Conservation (phyloP, 2,329 filamentous ascomycete genomes). For the Tolypocladium cylindrosporum region DNA sequence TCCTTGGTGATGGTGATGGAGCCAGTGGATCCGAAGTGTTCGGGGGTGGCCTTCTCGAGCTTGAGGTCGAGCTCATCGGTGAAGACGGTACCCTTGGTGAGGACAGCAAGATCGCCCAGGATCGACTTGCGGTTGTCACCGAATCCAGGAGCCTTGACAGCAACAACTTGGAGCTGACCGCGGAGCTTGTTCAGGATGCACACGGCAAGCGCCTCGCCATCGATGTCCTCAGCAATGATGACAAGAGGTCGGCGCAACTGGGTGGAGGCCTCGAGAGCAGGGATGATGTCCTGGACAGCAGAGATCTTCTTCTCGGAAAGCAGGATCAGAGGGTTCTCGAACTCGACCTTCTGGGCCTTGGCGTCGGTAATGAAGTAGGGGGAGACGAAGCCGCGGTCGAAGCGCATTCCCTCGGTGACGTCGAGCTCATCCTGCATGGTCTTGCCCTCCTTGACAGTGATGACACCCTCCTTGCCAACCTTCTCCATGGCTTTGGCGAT, state of each 20-base stretch:
- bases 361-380: conserved; percentile 99
- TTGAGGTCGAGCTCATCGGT: conserved; percentile 97
- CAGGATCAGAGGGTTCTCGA: conserved; percentile 97
- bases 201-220: conserved; percentile 94
- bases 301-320: conserved; percentile 99
- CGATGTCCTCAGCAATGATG: conserved; percentile 98
- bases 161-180: conserved; percentile 95
- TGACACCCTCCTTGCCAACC: conserved; percentile 99
- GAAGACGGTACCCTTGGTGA: conserved; percentile 97
- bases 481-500: conserved; percentile 99
- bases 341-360: conserved; percentile 98
- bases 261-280: conserved; percentile 92
- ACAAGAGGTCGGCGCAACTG: conserved; percentile 90
- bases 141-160: conserved; percentile 97
- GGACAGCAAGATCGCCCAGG: conserved; percentile 87
- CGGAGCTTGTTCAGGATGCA: conserved; percentile 99
- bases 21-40: conserved; percentile 93
- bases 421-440: conserved; percentile 96
- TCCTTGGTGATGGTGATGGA: conserved; percentile 99
- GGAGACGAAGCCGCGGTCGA: conserved; percentile 96
- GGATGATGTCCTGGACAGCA: conserved; percentile 96
- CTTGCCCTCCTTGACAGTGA: conserved; percentile 99
- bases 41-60: conserved; percentile 93
- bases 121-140: conserved; percentile 99
- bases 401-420: conserved; percentile 99